Conservation (phyloP, 2,329 filamentous ascomycete species). For the Claviceps lovelessii region DNA sequence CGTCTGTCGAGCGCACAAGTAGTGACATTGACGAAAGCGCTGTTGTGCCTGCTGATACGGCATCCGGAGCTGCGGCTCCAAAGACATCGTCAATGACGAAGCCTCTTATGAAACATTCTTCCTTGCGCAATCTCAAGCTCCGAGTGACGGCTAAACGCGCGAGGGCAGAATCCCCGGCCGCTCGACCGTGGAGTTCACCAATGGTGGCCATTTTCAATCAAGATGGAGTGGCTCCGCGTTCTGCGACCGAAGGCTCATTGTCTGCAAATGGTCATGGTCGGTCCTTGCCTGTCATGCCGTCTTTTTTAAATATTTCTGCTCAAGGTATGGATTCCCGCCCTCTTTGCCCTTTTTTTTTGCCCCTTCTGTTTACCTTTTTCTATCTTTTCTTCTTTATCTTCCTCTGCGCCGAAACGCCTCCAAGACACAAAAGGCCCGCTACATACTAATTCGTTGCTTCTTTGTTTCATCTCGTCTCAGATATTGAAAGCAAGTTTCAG, state of each 20-base stretch:
- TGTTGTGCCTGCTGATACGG: background rate
- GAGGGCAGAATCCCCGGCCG: conserved; percentile 25
- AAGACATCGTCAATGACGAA: conserved; percentile 8
- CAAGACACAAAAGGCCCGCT: background rate
- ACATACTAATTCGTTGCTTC: background rate
- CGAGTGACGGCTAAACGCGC: conserved; percentile 33
- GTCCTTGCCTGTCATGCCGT: conserved; percentile 20
- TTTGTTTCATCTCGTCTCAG: conserved; percentile 15
- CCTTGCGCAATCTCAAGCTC: conserved; percentile 32
- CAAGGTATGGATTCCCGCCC: conserved; percentile 15
- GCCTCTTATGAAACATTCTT: conserved; percentile 18
- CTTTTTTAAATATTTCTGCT: conserved; percentile 23
- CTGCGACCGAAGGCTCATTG: conserved; percentile 9
- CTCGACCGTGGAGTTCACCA: conserved; percentile 16
- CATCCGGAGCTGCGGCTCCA: conserved; percentile 2
- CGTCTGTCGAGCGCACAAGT: conserved; percentile 21
- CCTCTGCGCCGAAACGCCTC: background rate
- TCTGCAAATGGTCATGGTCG: conserved; percentile 1
- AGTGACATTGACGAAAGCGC: conserved; percentile 15
- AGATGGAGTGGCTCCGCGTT: conserved; percentile 19
- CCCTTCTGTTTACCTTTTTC: background rate
- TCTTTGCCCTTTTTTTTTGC: no score
- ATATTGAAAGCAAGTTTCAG: conserved; percentile 36
- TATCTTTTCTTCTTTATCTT: no score
- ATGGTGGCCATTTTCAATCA: conserved; percentile 21